Percentiles rank a stretch among this genome's conserved stretches.
Conservation (phyloP, 495 filamentous ascomycete genomes). For the Annulohypoxylon nitens region DNA sequence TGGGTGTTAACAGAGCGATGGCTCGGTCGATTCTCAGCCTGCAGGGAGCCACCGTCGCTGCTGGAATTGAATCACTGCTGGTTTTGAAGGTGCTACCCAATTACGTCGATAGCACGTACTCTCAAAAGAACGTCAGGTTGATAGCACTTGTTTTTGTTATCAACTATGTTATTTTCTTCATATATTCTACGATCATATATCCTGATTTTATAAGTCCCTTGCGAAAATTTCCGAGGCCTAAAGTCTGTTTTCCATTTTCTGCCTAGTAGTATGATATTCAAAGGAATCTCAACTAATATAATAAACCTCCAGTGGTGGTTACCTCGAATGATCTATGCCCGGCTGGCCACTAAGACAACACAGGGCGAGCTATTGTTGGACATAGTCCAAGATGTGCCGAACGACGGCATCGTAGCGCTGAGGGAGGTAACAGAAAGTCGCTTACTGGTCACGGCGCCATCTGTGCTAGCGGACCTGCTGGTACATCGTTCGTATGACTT, state of each 20-base stretch:
- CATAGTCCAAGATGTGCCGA: conserved; percentile 73
- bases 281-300: conserved; percentile 9
- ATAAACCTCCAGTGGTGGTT: conserved; percentile 13
- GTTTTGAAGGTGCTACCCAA: conserved; percentile 28
- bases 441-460: conserved; percentile 69
- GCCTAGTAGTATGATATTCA: neutral
- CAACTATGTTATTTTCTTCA: conserved; percentile 43
- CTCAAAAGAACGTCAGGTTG: conserved; percentile 6
- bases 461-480: conserved; percentile 69
- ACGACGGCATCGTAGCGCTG: conserved; percentile 80
- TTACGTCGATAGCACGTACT: conserved; percentile 8
- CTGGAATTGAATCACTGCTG: conserved; percentile 33
- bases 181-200: conserved; percentile 65
- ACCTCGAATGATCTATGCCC: conserved; percentile 31
- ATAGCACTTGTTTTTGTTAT: conserved; percentile 25
- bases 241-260: conserved; percentile 55
- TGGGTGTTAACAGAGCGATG: conserved; percentile 4
- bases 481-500: conserved; percentile 77
- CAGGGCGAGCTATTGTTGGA: conserved; percentile 64
- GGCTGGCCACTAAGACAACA: conserved; percentile 17
- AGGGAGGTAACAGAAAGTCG: conserved; percentile 72
- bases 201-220: conserved; percentile 70
- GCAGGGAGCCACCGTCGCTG: conserved; percentile 31
- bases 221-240: conserved; percentile 63
- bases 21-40: conserved; percentile 38